Evolutionary conservation across 1,284 basidiomycete species (phyloP), one percentile per base, ranked within the genome.

Genomic region (Boletus semigastroideus): DNA sequence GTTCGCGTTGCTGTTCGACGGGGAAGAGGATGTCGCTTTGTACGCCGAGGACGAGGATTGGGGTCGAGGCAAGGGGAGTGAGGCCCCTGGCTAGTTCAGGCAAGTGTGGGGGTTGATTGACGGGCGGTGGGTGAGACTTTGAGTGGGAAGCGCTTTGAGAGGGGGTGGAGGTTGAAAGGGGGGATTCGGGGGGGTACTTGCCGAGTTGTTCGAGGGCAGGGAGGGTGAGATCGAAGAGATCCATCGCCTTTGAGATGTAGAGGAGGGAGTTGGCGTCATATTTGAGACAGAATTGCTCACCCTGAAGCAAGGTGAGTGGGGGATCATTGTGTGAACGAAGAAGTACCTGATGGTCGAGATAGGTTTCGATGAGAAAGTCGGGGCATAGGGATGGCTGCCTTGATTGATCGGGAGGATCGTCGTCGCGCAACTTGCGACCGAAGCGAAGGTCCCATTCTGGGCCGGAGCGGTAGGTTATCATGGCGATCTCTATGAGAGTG

Each of bases 241-340:
- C 96, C 96, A 99, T 99, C 17, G 97, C 96, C 75, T 99, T 99
- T 19, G 90, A 94, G 57, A 98, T 85, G 76, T 99, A 99, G 63
- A 99, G 94, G 70, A 99, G 86, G 4, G 94, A 97, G 74, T 99
- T 99, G 54, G 97, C 96, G 69, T 99, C 96, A 72, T 99, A 99
- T 69, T 98, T 99, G 53, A 98, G 78, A 70, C 96, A 99, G 76
- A 99, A 99, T 64, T 94, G 86, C 73, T 95, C 93, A 52, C 92
- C 93, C 83, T 70, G 52, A 36, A 34, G 17, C 19, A 22, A 22
- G 40, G 50, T 51, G 17, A 51, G 49, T 37, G 25, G 8, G 22
- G 10, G 16, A 12, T 6, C 28, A 14, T 19, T 27, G 25, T 6
- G 5, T 10, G 1, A 13, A 49, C n/a, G 25, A 22, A 13, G 5